These are phyloP conservation scores for Crithidia bombi DNA, from an alignment of 208 protist genomes.

Conservation along the genomic window DNA sequence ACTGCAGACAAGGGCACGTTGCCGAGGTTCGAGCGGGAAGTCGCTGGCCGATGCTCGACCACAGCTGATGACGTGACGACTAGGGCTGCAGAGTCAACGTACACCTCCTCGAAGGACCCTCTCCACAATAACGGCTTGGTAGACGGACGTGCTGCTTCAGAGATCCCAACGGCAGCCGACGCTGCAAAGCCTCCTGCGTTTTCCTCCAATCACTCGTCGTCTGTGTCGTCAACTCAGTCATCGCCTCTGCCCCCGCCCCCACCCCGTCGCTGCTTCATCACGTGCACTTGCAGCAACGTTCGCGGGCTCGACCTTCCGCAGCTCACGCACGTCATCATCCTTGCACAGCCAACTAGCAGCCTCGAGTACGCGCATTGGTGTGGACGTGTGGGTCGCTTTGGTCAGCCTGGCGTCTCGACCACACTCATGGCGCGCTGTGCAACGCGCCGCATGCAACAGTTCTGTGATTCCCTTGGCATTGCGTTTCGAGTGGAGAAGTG, in stretches of 20 bases:
- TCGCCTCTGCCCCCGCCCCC: neutral
- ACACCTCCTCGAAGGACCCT: no score
- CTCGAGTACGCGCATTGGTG: conserved; percentile 89
- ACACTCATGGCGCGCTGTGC: conserved; percentile 63
- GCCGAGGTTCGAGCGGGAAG: conserved; percentile 19
- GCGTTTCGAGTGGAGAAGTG: conserved; percentile 61
- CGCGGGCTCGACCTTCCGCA: conserved; percentile 74
- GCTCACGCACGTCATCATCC: conserved; percentile 81
- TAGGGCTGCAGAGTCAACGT: neutral
- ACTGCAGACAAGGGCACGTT: neutral
- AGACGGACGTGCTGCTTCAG: neutral
- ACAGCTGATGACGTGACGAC: neutral
- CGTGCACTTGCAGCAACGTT: conserved; percentile 52
- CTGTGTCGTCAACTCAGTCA: neutral
- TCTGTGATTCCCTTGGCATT: conserved; percentile 71
- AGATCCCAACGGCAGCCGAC: neutral
- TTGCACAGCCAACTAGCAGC: conserved; percentile 54
- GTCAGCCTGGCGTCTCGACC: conserved; percentile 54
- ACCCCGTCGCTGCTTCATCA: conserved; percentile 44
- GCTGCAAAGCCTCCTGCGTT: neutral
- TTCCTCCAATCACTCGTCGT: neutral
- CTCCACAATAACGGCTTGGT: no score
- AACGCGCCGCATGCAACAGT: conserved; percentile 57
- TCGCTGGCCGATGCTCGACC: neutral
- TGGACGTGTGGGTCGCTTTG: conserved; percentile 85